Evolutionary conservation across 2,329 filamentous ascomycete species (phyloP), one percentile per base, ranked within the genome.

Genomic region (Sporothrix pseudoabietina): DNA sequence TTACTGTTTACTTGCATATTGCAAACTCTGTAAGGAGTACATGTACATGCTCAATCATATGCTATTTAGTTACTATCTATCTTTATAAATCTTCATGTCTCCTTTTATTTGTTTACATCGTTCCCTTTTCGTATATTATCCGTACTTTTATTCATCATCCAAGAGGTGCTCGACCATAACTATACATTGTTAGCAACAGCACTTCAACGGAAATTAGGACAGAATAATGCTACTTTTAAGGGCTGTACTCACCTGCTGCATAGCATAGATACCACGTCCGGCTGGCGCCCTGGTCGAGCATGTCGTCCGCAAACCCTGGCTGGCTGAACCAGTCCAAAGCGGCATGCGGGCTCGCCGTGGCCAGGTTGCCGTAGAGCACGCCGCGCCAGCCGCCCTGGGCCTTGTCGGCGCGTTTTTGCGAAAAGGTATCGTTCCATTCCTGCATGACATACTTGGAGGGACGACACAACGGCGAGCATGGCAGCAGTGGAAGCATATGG

Each of bases 191-290:
- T 59, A 57, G 54, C 26, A 9, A 12, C 10, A 6, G 26, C 32
- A 5, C 32, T 16, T 16, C 30, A 41, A 16, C 26, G 9, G 57
- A 66, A n/a, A 35, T 63, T 19, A 49, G 12, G 32, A 41, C 3
- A 41, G 16, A 16, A 70, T 4, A 41, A 70, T 1, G 5, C 16
- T 26, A 26, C 30, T 39, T 19, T 4, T n/a, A 16, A n/a, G 26
- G 26, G 26, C 10, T 35, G 1, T 16, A 85, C 85, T 88, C 80
- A 90, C 92, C 91, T 76, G 93, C 94, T 77, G 90, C 86, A 81
- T 90, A 93, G 55, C 91, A 90, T 82, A 97, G 82, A 83, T 94
- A 97, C 94, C 94, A 97, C 39, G 93, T 95, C 81, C 90, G 84
- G 78, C 90, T 92, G 2, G 93, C 93, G 19, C 96, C 95, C 0